These are phyloP conservation scores for Fusarium dimerum DNA, from an alignment of 2,329 filamentous ascomycete genomes.

Conservation along the genomic window DNA sequence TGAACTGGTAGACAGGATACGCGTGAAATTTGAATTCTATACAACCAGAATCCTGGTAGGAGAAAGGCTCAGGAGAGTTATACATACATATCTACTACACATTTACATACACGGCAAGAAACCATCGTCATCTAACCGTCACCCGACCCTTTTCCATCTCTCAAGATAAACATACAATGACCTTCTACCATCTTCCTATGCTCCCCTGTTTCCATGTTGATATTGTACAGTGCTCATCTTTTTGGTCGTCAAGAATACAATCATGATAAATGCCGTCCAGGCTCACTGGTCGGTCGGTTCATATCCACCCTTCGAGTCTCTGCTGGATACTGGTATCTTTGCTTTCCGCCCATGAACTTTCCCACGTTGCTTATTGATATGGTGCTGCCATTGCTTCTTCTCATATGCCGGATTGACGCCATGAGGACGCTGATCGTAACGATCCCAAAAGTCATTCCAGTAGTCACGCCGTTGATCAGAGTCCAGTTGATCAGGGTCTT, in stretches of 20 bases:
- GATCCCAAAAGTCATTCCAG: constrained; percentile 29
- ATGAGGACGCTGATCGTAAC: constrained; percentile 25
- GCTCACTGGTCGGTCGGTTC: not conserved
- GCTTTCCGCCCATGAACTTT: not conserved
- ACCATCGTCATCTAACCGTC: not conserved
- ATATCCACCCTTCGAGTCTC: not conserved
- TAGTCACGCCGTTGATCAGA: constrained; percentile 20
- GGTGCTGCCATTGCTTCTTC: not conserved
- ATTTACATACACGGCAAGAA: constrained; percentile 3
- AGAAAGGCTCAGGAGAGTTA: constrained; percentile 9
- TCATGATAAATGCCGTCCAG: not conserved
- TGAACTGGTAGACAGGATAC: not conserved
- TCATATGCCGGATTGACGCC: not conserved
- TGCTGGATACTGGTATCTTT: not conserved
- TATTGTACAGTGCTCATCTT: not conserved
- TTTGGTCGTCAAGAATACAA: not conserved
- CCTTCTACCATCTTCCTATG: not conserved
- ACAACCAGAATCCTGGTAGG: not conserved
- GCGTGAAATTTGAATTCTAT: not conserved
- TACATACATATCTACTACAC: constrained; percentile 11
- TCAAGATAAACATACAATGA: not conserved
- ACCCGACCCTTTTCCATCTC: not conserved
- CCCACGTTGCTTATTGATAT: not conserved
- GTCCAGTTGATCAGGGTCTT: constrained; percentile 15
- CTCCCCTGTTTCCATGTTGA: not conserved